Evolutionary conservation across 148 eudicot genomes (phyloP), one percentile per base, ranked within the genome.

Genomic region (Linanthus parryae): DNA sequence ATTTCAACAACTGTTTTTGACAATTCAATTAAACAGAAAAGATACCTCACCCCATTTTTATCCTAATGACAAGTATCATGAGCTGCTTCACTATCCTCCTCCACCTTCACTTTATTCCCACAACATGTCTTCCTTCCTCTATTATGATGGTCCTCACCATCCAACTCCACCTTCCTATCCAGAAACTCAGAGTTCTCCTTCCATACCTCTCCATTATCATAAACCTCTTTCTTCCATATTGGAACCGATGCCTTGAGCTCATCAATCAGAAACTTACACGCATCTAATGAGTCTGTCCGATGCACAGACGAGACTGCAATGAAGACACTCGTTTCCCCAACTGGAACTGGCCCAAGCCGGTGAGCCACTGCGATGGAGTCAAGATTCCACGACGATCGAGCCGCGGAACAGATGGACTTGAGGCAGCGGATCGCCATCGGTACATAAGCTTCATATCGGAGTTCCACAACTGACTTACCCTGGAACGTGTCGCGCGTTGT

Each of bases 201-300:
- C 97, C 97, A 90, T 13, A 83, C 78, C 75, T 90, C 97, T 30
- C 95, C 97, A 36, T 86, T 81, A 1, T 74, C 66, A 67, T 86
- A 86, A 34, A 86, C 89, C 76, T 86, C 97, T 65, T 83, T 91
- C 79, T 86, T 91, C 95, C 95, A 91, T 9, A 91, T 91, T 0
- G 95, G 97, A 44, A 91, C 92, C 0, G 84, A 66, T 3, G 97
- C 95, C 76, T 91, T 91, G 15, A 91, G 33, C 68, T 86, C 97
- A 67, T 91, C 97, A 2, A 88, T 91, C 69, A 81, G 41, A 28
- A 78, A 86, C 65, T 84, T 76, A 56, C 97, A 86, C 41, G 95
- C 97, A 58, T 83, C 94, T 55, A 91, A 58, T 1, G 84, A 78
- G 48, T 78, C 92, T 33, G 42, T 75, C 12, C 95, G 78, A 56